These are phyloP conservation scores for Candida insectorum DNA, from an alignment of 805 yeast species.

Conservation along the genomic window DNA sequence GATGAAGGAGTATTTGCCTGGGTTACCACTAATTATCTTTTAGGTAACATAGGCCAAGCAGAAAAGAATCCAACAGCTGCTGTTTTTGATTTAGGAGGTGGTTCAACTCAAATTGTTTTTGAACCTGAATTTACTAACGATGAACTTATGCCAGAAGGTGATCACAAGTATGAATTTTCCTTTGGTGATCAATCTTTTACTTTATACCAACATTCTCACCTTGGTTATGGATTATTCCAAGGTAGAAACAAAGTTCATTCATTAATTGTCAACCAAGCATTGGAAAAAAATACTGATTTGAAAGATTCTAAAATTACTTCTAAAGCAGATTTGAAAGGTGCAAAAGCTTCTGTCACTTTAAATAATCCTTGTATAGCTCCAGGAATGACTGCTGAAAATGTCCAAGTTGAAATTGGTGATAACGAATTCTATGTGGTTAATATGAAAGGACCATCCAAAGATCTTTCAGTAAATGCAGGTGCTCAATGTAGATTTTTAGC, in stretches of 20 bases:
- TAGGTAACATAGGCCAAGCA: slow-evolving; percentile 88
- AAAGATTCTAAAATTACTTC: slow-evolving; percentile 21
- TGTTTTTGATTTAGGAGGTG: slow-evolving; percentile 97
- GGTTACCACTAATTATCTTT: slow-evolving; percentile 91
- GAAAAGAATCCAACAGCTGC: slow-evolving; percentile 87
- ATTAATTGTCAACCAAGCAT: slow-evolving; percentile 52
- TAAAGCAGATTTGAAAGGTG: slow-evolving; percentile 18
- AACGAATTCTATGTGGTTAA: slow-evolving; percentile 47
- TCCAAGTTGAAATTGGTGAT: slow-evolving; percentile 53
- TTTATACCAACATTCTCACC: slow-evolving; percentile 89
- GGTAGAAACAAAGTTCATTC: slow-evolving; percentile 83
- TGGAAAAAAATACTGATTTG: slow-evolving; percentile 24
- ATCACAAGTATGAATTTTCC: slow-evolving; percentile 73
- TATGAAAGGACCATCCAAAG: slow-evolving; percentile 57
- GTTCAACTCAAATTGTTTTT: slow-evolving; percentile 96
- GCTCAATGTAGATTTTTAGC: slow-evolving; percentile 86
- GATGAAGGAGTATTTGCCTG: slow-evolving; percentile 99
- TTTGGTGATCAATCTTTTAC: slow-evolving; percentile 81
- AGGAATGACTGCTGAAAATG: slow-evolving; percentile 55
- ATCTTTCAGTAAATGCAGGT: slow-evolving; percentile 43
- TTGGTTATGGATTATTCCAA: slow-evolving; percentile 94
- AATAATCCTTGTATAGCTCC: slow-evolving; percentile 90
- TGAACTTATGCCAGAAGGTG: slow-evolving; percentile 75
- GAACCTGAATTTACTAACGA: slow-evolving; percentile 74
- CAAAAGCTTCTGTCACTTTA: slow-evolving; percentile 45